phyloP scores from a whole-genome alignment of 2,329 filamentous ascomycete species.

The Trichoderma sp. region DNA sequence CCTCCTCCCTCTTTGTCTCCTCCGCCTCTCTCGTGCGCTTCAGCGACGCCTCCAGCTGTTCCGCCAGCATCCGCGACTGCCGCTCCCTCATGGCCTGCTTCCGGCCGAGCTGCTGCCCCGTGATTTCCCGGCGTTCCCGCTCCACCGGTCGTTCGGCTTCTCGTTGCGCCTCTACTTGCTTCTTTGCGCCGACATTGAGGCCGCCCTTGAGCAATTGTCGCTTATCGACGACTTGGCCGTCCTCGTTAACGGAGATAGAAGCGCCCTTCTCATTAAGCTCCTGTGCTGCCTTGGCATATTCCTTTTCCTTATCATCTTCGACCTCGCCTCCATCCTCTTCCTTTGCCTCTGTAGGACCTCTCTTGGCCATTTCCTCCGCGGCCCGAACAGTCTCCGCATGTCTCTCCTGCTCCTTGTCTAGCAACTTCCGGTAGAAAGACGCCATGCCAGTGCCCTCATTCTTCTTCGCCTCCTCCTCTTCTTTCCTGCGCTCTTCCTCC shows the following conservation, averaged over 20 bases:
- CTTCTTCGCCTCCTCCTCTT: conserved; percentile 65
- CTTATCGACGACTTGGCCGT: conserved; percentile 82
- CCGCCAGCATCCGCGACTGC: conserved; percentile 76
- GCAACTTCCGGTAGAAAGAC: conserved; percentile 73
- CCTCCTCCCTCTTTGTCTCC: conserved; percentile 63
- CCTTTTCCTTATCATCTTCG: conserved; percentile 53
- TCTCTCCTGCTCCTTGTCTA: conserved; percentile 68
- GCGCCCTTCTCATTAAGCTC: conserved; percentile 66
- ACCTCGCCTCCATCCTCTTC: conserved; percentile 39
- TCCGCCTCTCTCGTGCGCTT: conserved; percentile 71
- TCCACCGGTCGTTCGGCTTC: conserved; percentile 31
- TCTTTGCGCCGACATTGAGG: conserved; percentile 69
- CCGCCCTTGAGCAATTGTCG: conserved; percentile 75
- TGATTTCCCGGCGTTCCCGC: conserved; percentile 39
- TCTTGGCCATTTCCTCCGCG: conserved; percentile 56
- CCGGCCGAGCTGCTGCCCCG: conserved; percentile 47
- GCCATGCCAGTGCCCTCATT: conserved; percentile 70
- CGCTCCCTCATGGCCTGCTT: conserved; percentile 71
- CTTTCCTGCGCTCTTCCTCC: conserved; percentile 67
- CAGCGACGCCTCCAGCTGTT: conserved; percentile 71
- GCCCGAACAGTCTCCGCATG: conserved; percentile 71
- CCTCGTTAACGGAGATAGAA: conserved; percentile 72
- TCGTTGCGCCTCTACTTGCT: conserved; percentile 47
- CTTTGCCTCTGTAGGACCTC: conserved; percentile 33
- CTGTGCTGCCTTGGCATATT: conserved; percentile 64